Percentiles rank a stretch among this genome's conserved stretches.
phyloP scores from a whole-genome alignment of 805 yeast species.

The Candida bentonensis region DNA sequence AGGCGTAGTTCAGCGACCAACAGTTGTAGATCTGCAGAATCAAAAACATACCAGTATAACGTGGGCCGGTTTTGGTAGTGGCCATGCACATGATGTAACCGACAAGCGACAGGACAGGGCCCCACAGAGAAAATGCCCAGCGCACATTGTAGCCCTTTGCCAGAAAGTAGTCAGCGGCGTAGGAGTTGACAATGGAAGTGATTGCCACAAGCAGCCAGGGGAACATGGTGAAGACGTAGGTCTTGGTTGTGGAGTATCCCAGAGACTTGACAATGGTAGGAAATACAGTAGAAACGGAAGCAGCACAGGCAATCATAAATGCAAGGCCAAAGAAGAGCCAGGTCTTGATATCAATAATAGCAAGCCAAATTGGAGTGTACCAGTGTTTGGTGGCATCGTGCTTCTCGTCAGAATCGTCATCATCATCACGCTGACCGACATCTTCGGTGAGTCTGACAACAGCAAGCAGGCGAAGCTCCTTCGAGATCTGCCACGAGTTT shows the following conservation, averaged over 20 bases:
- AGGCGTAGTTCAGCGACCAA: slow-evolving; percentile 43
- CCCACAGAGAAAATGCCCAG: slow-evolving; percentile 22
- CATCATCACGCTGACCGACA: slow-evolving; percentile 25
- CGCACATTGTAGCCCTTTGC: slow-evolving; percentile 51
- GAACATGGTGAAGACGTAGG: slow-evolving; percentile 18
- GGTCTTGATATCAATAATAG: slow-evolving; percentile 14
- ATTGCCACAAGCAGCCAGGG: slow-evolving; percentile 9
- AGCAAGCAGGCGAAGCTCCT: slow-evolving; percentile 38
- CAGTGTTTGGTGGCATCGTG: slow-evolving; percentile 1
- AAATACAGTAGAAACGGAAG: slow-evolving; percentile 48
- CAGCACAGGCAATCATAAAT: slow-evolving; percentile 37
- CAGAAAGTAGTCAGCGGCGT: slow-evolving; percentile 47
- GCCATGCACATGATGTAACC: slow-evolving; percentile 48
- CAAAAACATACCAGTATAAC: slow-evolving; percentile 51
- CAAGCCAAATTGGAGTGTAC: slow-evolving; percentile 6
- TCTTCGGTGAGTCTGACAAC: slow-evolving; percentile 47
- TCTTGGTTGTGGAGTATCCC: slow-evolving; percentile 34
- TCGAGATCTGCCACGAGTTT: slow-evolving; percentile 38
- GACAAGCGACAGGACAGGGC: slow-evolving; percentile 32
- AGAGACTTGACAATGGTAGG: slow-evolving; percentile 47
- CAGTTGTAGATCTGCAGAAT: slow-evolving; percentile 47
- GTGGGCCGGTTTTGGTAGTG: slow-evolving; percentile 31
- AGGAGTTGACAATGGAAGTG: slow-evolving; percentile 35
- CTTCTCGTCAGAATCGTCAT: slow-evolving; percentile 11
- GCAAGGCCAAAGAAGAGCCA: slow-evolving; percentile 9